phyloP scores from a whole-genome alignment of 208 protist species.

The Trypanosoma caninum region DNA sequence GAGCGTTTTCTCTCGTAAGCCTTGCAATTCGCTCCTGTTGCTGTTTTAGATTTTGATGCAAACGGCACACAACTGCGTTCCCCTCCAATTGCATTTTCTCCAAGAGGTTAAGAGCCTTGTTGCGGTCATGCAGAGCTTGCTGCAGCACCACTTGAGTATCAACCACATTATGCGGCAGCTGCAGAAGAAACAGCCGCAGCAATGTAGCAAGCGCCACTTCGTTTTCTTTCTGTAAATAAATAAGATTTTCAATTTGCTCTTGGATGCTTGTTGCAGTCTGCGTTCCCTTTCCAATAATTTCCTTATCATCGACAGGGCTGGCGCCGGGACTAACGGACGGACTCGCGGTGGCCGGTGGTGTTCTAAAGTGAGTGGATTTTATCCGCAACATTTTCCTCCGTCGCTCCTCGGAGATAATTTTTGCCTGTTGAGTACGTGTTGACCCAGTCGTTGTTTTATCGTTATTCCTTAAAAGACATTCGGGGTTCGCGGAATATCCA shows the following conservation, averaged over 20 bases:
- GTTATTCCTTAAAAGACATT: too few species aligned
- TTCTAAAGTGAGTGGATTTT: too few species aligned
- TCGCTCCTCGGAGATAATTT: too few species aligned
- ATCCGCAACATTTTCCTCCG: too few species aligned
- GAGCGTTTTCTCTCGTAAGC: conserved; percentile 30
- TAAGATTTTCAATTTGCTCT: conserved; percentile 16
- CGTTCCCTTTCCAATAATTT: neutral
- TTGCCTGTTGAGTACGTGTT: too few species aligned
- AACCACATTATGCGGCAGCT: too few species aligned
- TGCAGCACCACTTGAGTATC: conserved; percentile 8
- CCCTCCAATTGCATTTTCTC: conserved; percentile 43
- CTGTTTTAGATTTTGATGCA: conserved; percentile 36
- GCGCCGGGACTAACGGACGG: too few species aligned
- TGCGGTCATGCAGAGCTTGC: conserved; percentile 40
- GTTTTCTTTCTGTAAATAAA: conserved; percentile 8
- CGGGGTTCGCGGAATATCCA: too few species aligned
- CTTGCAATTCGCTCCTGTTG: conserved; percentile 39
- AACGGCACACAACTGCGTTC: conserved; percentile 39
- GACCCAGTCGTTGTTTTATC: too few species aligned
- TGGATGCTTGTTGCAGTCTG: neutral
- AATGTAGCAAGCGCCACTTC: conserved; percentile 5
- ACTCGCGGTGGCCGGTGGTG: too few species aligned
- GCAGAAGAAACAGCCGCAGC: neutral
- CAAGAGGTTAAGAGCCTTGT: conserved; percentile 38
- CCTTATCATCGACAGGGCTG: neutral